A percentile compares a stretch with the other conserved stretches of the same genome.
phyloP scores from a whole-genome alignment of 73 alveolate species.

The Symbiodinium pilosum region DNA sequence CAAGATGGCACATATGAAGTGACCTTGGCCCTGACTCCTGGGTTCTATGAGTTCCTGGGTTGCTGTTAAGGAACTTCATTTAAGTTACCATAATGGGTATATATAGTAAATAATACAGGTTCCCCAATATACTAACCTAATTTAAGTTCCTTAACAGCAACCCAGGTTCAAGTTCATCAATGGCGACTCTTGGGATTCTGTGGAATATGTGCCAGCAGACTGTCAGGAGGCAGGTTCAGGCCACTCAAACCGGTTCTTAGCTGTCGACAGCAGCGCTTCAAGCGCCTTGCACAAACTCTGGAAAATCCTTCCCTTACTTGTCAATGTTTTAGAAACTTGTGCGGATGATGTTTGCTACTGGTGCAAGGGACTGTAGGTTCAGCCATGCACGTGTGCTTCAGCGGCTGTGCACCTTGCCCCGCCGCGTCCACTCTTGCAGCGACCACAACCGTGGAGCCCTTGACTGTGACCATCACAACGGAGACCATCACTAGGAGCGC shows the following conservation, averaged over 20 bases:
- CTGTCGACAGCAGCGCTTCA: neutral
- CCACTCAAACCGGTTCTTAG: neutral
- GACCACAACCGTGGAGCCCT: no score
- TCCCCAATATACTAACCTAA: no score
- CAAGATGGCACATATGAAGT: neutral
- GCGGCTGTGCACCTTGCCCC: neutral
- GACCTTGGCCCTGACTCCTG: neutral
- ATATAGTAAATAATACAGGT: no score
- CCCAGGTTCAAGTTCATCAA: slow-evolving; percentile 24
- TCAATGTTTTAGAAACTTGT: no score
- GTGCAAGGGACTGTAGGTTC: no score
- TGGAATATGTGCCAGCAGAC: neutral
- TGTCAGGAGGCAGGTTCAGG: slow-evolving; percentile 12
- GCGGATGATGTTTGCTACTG: no score
- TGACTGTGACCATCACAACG: neutral
- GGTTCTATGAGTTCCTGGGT: slow-evolving; percentile 41
- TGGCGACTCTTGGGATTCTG: slow-evolving; percentile 32
- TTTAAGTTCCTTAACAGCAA: no score
- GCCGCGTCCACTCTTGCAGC: no score
- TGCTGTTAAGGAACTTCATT: no score
- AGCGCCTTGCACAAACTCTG: no score
- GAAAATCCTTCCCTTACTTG: no score
- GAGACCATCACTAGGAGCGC: neutral
- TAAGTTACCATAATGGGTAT: no score
- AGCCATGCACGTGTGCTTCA: neutral